Conservation (phyloP, 2,329 filamentous ascomycete genomes). For the Arachnomyces sp. region DNA sequence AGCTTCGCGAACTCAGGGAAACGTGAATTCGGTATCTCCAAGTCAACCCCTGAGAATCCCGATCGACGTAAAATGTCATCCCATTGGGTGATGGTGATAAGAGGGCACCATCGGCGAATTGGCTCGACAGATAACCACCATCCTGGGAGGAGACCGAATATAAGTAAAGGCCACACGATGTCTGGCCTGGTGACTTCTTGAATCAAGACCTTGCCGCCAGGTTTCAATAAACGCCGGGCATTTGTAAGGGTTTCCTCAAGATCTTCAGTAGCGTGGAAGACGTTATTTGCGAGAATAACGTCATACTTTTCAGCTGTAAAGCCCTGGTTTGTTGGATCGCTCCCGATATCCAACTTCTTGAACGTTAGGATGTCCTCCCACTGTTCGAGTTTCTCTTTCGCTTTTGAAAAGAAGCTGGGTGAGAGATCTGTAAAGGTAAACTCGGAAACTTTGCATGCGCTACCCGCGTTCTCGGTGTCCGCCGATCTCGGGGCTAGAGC, state of each 20-base stretch:
- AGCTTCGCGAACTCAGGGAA: slow-evolving; percentile 11
- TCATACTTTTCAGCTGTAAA: slow-evolving; percentile 28
- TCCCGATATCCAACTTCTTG: slow-evolving; percentile 26
- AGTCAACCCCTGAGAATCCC: slow-evolving; percentile 10
- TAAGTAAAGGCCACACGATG: slow-evolving; percentile 10
- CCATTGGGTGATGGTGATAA: slow-evolving; percentile 8
- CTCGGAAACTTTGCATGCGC: neutral
- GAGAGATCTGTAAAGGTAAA: slow-evolving; percentile 37
- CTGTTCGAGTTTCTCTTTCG: slow-evolving; percentile 19
- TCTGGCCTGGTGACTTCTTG: slow-evolving; percentile 27
- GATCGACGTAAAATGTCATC: slow-evolving; percentile 5
- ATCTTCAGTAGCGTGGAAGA: slow-evolving; percentile 30
- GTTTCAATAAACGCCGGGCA: slow-evolving; percentile 29
- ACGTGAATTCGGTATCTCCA: slow-evolving; percentile 8
- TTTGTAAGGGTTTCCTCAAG: slow-evolving; percentile 23
- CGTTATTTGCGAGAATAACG: slow-evolving; percentile 30
- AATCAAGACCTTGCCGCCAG: slow-evolving; percentile 39
- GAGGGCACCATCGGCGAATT: slow-evolving; percentile 8
- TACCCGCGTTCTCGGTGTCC: neutral
- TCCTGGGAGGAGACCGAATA: slow-evolving; percentile 15
- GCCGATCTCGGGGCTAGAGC: slow-evolving; percentile 9
- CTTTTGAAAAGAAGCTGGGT: slow-evolving; percentile 33
- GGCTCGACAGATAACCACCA: slow-evolving; percentile 19
- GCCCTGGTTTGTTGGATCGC: slow-evolving; percentile 25
- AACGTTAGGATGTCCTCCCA: slow-evolving; percentile 14